Evolutionary conservation across 2,329 filamentous ascomycete species (phyloP).

Genomic region (Pseudofabraea citricarpa): DNA sequence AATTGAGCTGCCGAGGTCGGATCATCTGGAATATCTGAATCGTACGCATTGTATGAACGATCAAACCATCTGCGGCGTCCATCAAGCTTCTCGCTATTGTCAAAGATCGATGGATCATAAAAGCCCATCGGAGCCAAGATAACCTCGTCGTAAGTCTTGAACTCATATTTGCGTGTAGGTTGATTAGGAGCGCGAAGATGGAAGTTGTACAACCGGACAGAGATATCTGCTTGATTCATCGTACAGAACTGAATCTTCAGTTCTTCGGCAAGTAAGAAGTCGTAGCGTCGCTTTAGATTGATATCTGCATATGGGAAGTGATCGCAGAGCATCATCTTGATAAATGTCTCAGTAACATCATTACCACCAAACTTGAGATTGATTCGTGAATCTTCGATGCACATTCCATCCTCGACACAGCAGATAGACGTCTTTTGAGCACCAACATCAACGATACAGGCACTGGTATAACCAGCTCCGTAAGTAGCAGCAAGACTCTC

Average conservation of each 20-base stretch:
- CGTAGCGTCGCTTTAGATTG: conserved; percentile 83
- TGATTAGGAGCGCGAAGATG: conserved; percentile 84
- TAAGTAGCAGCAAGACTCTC: conserved; percentile 94
- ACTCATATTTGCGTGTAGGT: conserved; percentile 86
- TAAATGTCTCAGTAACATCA: conserved; percentile 89
- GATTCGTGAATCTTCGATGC: conserved; percentile 87
- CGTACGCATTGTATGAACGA: conserved; percentile 90
- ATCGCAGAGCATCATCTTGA: conserved; percentile 97
- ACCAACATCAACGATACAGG: conserved; percentile 93
- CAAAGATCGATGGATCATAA: conserved; percentile 84
- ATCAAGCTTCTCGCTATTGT: conserved; percentile 72
- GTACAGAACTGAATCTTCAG: conserved; percentile 91
- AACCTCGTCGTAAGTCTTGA: conserved; percentile 96
- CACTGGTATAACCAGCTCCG: conserved; percentile 88
- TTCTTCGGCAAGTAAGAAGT: conserved; percentile 91
- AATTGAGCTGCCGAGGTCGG: conserved; percentile 81
- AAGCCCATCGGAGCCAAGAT: conserved; percentile 94
- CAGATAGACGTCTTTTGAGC: conserved; percentile 97
- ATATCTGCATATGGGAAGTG: conserved; percentile 95
- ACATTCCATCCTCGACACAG: conserved; percentile 94
- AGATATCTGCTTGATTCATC: conserved; percentile 84
- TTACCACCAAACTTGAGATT: conserved; percentile 92
- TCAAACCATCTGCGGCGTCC: conserved; percentile 78
- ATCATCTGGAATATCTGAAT: conserved; percentile 81
- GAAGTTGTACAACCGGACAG: conserved; percentile 83